A percentile compares a stretch with the other conserved stretches of the same genome.
phyloP scores from a whole-genome alignment of 306 rosid genomes.

The Crotalaria pallida region DNA sequence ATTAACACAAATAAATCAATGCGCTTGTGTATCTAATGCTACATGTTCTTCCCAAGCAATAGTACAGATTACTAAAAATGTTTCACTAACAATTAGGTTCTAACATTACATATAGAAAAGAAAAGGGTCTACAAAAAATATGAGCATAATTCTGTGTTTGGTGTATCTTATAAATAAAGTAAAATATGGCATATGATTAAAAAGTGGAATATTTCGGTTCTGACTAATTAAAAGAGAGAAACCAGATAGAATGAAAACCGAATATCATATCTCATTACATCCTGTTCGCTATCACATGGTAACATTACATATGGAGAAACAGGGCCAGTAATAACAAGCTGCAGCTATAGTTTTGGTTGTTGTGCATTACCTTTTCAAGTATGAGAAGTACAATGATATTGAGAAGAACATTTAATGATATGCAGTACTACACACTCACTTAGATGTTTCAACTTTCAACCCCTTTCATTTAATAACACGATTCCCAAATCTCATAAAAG shows the following conservation, averaged over 20 bases:
- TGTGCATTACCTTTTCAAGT: neutral
- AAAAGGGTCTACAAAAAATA: neutral
- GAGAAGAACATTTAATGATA: neutral
- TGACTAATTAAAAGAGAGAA: too few relatives aligned
- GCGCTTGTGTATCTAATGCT: neutral
- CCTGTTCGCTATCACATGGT: too few relatives aligned
- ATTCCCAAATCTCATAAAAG: neutral
- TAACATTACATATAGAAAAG: neutral
- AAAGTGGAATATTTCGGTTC: too few relatives aligned
- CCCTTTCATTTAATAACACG: neutral
- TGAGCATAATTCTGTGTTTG: too few relatives aligned
- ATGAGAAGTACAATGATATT: neutral
- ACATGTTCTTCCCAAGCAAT: neutral
- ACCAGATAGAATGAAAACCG: too few relatives aligned
- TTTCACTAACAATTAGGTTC: neutral
- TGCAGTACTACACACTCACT: neutral
- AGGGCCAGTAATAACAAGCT: neutral
- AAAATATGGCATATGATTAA: too few relatives aligned
- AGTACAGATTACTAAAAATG: neutral
- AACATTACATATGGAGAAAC: neutral
- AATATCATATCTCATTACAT: too few relatives aligned
- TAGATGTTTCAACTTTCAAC: neutral
- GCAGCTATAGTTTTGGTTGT: neutral
- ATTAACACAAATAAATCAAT: neutral
- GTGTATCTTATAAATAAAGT: too few relatives aligned